Conservation (phyloP, 202 grass and related monocot genomes). For the Brachypodium distachyon region DNA sequence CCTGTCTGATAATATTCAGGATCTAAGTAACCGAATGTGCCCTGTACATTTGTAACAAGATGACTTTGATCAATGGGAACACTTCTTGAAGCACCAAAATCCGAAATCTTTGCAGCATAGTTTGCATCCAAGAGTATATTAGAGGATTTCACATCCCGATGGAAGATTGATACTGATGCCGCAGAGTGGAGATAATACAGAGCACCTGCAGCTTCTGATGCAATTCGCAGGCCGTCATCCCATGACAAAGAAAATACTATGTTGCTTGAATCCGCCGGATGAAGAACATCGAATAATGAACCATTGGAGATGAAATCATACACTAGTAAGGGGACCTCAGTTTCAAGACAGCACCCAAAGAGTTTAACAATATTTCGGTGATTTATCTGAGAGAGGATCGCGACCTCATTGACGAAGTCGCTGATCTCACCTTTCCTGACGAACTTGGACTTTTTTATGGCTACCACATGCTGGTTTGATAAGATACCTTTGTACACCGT, state of each 20-base stretch:
- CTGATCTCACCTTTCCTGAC: slow-evolving; percentile 16
- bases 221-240: neutral
- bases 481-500: neutral
- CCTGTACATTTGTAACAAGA: neutral
- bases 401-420: slow-evolving; percentile 38
- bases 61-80: slow-evolving; percentile 21
- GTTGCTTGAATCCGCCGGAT: neutral
- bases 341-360: slow-evolving; percentile 25
- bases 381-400: slow-evolving; percentile 30
- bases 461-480: neutral
- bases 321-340: slow-evolving; percentile 9
- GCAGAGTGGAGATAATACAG: slow-evolving; percentile 21
- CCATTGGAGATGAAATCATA: slow-evolving; percentile 17
- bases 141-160: slow-evolving; percentile 14
- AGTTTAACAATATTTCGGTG: slow-evolving; percentile 10
- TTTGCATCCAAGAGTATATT: slow-evolving; percentile 25
- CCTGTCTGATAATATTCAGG: neutral
- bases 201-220: neutral
- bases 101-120: slow-evolving; percentile 13
- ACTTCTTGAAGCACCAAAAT: slow-evolving; percentile 26
- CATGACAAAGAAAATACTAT: neutral
- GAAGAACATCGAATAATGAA: slow-evolving; percentile 1
- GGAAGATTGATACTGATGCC: slow-evolving; percentile 11
- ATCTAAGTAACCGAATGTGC: neutral
- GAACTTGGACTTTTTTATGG: slow-evolving; percentile 8